A percentile compares a stretch with the other conserved stretches of the same genome.
Evolutionary conservation across 495 filamentous ascomycete species (phyloP).

Genomic region (Penicillium diatomitis): DNA sequence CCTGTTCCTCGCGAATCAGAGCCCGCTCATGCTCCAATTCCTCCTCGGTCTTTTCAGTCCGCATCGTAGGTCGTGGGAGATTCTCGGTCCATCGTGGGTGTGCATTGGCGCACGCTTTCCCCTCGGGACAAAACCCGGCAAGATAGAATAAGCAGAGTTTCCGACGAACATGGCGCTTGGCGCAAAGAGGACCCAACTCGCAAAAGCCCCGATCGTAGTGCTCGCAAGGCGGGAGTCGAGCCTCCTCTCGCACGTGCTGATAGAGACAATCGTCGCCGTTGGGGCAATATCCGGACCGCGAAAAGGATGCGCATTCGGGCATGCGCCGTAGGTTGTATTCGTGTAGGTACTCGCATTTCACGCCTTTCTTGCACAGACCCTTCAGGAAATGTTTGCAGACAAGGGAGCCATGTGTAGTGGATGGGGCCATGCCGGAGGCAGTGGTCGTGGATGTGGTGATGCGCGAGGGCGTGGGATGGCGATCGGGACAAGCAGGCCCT

Average conservation of each 20-base stretch:
- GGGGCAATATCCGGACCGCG: conserved; percentile 82
- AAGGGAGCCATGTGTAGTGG: conserved; percentile 49
- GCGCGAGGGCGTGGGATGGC: conserved; percentile 42
- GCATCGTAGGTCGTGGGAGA: conserved; percentile 63
- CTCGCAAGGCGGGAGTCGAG: conserved; percentile 74
- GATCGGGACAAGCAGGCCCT: conserved; percentile 64
- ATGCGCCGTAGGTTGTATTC: conserved; percentile 97
- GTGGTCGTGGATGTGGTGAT: conserved; percentile 43
- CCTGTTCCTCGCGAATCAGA: conserved; percentile 47
- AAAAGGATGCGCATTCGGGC: conserved; percentile 92
- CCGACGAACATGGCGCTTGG: conserved; percentile 74
- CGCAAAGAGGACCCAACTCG: conserved; percentile 75
- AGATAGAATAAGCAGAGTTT: conserved; percentile 75
- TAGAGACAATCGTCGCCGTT: conserved; percentile 97
- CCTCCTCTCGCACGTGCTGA: conserved; percentile 80
- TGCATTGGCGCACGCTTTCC: conserved; percentile 65
- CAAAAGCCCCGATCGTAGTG: conserved; percentile 97
- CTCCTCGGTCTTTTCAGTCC: conserved; percentile 51
- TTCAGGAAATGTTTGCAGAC: conserved; percentile 99
- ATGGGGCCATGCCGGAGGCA: conserved; percentile 43
- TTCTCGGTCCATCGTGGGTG: conserved; percentile 71
- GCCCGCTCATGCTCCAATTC: conserved; percentile 48
- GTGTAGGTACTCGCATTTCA: conserved; percentile 91
- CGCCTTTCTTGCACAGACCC: conserved; percentile 93
- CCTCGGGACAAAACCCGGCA: conserved; percentile 90